Evolutionary conservation across 352 stramenopile species (phyloP).

Genomic region (Chrysophaeum taylorii): DNA sequence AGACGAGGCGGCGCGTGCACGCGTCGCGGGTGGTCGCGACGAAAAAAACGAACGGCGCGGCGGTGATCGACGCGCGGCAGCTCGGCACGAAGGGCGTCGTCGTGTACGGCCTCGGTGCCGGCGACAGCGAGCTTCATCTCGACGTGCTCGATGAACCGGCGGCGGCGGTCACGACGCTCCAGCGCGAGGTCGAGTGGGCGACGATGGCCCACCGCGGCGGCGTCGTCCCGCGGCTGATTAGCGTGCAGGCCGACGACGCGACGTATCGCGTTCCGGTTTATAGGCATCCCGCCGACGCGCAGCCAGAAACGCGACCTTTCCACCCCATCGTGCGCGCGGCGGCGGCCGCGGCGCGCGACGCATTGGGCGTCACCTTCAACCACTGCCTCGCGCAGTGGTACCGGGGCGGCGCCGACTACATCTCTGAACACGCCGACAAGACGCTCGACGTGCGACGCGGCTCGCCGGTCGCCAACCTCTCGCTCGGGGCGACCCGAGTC

Average conservation of each 20-base stretch:
- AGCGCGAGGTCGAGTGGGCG: no score
- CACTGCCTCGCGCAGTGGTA: slow-evolving; percentile 19
- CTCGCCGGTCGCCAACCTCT: background rate
- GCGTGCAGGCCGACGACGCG: slow-evolving; percentile 1
- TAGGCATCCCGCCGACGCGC: slow-evolving; percentile 10
- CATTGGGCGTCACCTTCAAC: background rate
- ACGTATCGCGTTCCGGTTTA: no score
- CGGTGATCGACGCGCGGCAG: no score
- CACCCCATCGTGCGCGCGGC: background rate
- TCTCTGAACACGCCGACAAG: slow-evolving; percentile 20
- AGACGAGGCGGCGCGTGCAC: no score
- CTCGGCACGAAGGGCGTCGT: no score
- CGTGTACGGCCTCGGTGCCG: no score
- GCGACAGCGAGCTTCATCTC: no score
- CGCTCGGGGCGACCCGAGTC: background rate
- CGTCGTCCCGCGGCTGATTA: slow-evolving; percentile 11
- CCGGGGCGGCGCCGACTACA: slow-evolving; percentile 1
- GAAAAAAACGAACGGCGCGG: no score
- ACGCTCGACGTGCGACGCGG: slow-evolving; percentile 10
- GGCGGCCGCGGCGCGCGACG: background rate
- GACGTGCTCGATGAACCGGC: no score
- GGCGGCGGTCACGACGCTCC: no score
- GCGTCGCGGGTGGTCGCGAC: no score
- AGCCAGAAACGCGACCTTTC: background rate
- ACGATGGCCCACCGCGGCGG: slow-evolving; percentile 14